phyloP scores from a whole-genome alignment of 768 basidiomycete species.

The Scleroderma citrinum region DNA sequence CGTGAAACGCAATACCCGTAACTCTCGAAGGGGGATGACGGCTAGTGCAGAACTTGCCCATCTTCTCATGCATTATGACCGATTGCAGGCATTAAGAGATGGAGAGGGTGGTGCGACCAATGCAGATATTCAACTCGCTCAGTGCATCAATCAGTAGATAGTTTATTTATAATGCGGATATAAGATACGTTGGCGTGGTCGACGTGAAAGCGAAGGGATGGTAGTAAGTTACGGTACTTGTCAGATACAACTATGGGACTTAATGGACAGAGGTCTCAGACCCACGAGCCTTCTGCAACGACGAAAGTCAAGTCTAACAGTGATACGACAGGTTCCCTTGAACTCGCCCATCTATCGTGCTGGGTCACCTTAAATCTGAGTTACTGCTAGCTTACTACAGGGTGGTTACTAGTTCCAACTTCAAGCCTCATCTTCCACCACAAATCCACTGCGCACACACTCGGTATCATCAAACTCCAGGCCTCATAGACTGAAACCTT shows the following conservation, averaged over 20 bases:
- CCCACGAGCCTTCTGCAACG: not conserved
- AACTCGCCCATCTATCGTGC: too few relatives aligned
- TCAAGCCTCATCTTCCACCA: constrained; percentile 14
- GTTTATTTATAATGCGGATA: not conserved
- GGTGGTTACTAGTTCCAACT: not conserved
- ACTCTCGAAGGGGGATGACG: constrained; percentile 18
- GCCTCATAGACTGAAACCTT: constrained; percentile 22
- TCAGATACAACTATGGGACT: too few relatives aligned
- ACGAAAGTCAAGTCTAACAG: constrained; percentile 17
- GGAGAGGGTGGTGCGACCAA: constrained; percentile 16
- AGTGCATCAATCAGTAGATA: constrained; percentile 26
- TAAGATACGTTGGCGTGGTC: too few relatives aligned
- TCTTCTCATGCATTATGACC: constrained; percentile 26
- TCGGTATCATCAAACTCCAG: constrained; percentile 16
- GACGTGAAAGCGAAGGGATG: too few relatives aligned
- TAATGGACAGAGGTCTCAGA: too few relatives aligned
- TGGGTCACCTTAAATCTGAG: too few relatives aligned
- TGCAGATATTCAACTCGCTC: constrained; percentile 23
- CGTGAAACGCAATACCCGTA: constrained; percentile 46
- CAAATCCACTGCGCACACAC: constrained; percentile 23
- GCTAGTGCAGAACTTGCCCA: constrained; percentile 22
- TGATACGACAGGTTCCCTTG: constrained; percentile 20
- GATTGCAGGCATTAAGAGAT: constrained; percentile 17
- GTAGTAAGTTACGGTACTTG: too few relatives aligned
- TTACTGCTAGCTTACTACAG: too few relatives aligned